Evolutionary conservation across 768 basidiomycete genomes (phyloP).

Genomic region (Fomitopsis pulvina): DNA sequence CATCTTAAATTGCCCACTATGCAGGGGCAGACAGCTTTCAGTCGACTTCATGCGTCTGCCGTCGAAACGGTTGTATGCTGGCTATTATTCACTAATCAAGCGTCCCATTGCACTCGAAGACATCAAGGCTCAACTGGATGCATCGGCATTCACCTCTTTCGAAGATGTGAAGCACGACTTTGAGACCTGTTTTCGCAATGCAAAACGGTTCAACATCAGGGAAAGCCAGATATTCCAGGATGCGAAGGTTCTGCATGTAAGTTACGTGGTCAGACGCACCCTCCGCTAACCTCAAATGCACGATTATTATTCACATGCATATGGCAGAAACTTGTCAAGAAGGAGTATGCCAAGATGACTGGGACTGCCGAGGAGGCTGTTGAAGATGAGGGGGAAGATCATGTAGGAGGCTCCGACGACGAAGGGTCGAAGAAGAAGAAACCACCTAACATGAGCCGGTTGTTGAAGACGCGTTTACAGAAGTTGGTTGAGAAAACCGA

Average conservation of each 20-base stretch:
- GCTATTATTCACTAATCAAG: conserved; percentile 80
- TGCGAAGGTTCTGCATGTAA: conserved; percentile 75
- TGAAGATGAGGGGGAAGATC: conserved; percentile 21
- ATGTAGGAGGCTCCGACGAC: conserved; percentile 31
- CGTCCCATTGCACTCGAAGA: conserved; percentile 84
- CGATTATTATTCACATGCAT: neutral
- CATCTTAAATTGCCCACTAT: neutral
- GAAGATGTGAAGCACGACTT: conserved; percentile 65
- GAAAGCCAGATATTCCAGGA: conserved; percentile 76
- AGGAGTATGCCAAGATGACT: conserved; percentile 40
- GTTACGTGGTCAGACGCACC: conserved; percentile 24
- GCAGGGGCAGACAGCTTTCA: conserved; percentile 59
- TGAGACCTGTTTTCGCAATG: conserved; percentile 75
- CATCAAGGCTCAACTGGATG: conserved; percentile 74
- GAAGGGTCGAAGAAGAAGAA: conserved; percentile 46
- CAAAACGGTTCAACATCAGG: conserved; percentile 75
- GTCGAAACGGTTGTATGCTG: conserved; percentile 68
- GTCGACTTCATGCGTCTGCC: conserved; percentile 64
- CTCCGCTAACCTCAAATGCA: too few relatives aligned
- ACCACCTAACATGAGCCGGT: conserved; percentile 53
- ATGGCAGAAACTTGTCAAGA: conserved; percentile 38
- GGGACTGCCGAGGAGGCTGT: conserved; percentile 32
- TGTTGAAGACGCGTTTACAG: conserved; percentile 63
- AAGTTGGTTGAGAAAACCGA: conserved; percentile 72
- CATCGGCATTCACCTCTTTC: conserved; percentile 51